Percentiles rank a stretch among this genome's conserved stretches.
These are phyloP conservation scores for Clarkia xantiana DNA, from an alignment of 345 rosid species.

Conservation along the genomic window DNA sequence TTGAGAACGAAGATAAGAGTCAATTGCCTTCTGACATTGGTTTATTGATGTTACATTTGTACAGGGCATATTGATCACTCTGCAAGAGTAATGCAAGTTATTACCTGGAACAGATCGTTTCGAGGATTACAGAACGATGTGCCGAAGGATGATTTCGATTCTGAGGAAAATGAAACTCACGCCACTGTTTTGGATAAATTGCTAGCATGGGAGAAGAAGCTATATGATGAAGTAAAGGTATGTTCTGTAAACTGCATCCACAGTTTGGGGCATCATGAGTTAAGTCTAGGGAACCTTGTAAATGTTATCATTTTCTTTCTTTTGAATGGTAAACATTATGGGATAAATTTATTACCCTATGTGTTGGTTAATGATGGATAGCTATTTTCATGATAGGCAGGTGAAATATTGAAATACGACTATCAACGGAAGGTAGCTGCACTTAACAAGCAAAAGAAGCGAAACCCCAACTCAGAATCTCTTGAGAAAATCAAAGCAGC, in stretches of 20 bases:
- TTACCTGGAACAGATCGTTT: slow-evolving; percentile 91
- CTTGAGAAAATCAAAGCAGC: slow-evolving; percentile 80
- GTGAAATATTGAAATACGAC: slow-evolving; percentile 83
- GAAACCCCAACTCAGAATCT: slow-evolving; percentile 55
- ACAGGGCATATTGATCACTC: slow-evolving; percentile 93
- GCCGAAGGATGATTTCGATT: slow-evolving; percentile 61
- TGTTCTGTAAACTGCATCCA: slow-evolving; percentile 4
- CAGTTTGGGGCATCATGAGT: neutral
- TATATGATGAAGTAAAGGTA: slow-evolving; percentile 97
- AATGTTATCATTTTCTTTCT: neutral
- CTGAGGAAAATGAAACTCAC: slow-evolving; percentile 78
- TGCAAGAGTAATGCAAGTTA: slow-evolving; percentile 86
- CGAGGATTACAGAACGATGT: slow-evolving; percentile 43
- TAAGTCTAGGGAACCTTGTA: neutral
- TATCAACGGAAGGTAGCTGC: slow-evolving; percentile 70
- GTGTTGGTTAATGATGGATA: neutral
- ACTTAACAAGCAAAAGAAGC: slow-evolving; percentile 61
- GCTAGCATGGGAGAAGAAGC: slow-evolving; percentile 97
- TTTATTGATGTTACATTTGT: slow-evolving; percentile 8
- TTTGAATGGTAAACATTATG: neutral
- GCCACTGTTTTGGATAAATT: slow-evolving; percentile 93
- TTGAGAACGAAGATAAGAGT: no score
- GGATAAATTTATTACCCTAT: neutral
- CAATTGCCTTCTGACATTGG: neutral
- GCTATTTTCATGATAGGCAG: slow-evolving; percentile 39